Evolutionary conservation across 345 rosid genomes (phyloP), one percentile per base, ranked within the genome.

Genomic region (Eucalyptus rudis): DNA sequence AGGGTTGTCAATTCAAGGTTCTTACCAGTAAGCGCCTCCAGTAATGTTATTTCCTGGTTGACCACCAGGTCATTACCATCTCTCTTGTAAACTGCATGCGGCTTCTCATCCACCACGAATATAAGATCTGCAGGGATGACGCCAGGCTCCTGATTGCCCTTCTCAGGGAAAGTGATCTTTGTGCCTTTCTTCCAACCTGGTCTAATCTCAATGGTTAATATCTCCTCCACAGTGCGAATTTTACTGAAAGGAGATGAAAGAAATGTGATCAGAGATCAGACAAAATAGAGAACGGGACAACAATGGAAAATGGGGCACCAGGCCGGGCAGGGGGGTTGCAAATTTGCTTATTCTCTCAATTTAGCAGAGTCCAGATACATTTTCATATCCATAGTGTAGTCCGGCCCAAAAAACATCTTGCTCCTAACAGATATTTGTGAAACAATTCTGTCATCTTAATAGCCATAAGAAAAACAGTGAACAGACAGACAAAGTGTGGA

Each of bases 171-270:
- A 71, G 98, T 97, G 71, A 97, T 95, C 93, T 95, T 97, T 43
- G 98, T 96, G 85, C 99, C 99, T 93, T 93, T 96, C 95, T 97
- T 96, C 99, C 99, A 97, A 83, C 99, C 99, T 44, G 99, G 97
- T 93, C 93, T 97, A 91, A 97, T 91, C 87, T 97, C 99, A 86
- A 97, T 95, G 29, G 96, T 94, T 92, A 97, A 86, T 87, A 96
- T 96, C 92, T 97, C 99, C 91, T 96, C 98, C 71, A 95, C 88
- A 12, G 90, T 89, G 88, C 91, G 93, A 56, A 88, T 59, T 91
- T 85, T 94, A 33, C 99, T 97, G 95, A 95, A 94, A 87, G 54
- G 90, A 76, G 47, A 76, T 20, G 84, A 40, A 76, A 76, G 49
- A 52, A 80, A 86, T 88, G 86, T 29, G 43, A 88, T 81, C 54